Conservation (phyloP, 306 rosid species). For the apple (Malus domestica) region ASM211411v1 NC_041792.1:2746001-2746500, state of each 20-base stretch:
- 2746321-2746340: conserved; percentile 81
- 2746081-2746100: not conserved
- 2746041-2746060: not conserved
- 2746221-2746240: conserved; percentile 85
- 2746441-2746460: conserved; percentile 39
- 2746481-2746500: conserved; percentile 4
- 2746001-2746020: not conserved
- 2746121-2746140: not conserved
- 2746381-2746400: conserved; percentile 56
- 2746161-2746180: not conserved
- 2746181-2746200: not conserved
- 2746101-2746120: not conserved
- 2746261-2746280: conserved; percentile 95
- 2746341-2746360: conserved; percentile 78
- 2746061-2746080: not conserved
- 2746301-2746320: conserved; percentile 77
- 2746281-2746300: conserved; percentile 89
- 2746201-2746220: conserved; percentile 10
- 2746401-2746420: conserved; percentile 77
- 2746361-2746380: conserved; percentile 76
- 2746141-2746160: not conserved
- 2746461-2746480: not conserved
- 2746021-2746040: not conserved
- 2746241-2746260: conserved; percentile 98
- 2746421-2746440: conserved; percentile 82